Evolutionary conservation across 2,329 filamentous ascomycete species (phyloP), one percentile per base, ranked within the genome.

Genomic region (Claviceps maximensis): DNA sequence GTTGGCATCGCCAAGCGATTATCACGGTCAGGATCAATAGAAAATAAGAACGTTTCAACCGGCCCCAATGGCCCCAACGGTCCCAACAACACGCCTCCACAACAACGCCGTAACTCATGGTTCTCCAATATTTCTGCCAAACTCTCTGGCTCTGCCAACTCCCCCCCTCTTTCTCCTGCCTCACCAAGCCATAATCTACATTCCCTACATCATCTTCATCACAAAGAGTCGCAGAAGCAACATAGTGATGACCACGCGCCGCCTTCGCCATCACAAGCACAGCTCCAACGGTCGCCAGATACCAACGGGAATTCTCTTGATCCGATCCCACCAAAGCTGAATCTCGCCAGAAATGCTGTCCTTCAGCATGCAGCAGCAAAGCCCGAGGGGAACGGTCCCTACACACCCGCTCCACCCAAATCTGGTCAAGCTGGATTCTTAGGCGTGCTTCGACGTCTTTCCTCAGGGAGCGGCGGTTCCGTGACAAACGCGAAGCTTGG

Each of bases 81-180:
- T 21, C 33, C 15, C 15, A 38, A 38, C 15, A 60, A 64, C 53
- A 63, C 69, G 40, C 68, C 72, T 2, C 67, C 71, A 8, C 71
- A 73, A 47, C 74, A 74, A 47, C 75, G 80, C 51, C 79, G 89
- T 58, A 84, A 83, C 57, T 95, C 90, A 15, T 98, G 93, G 93
- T 90, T 97, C 63, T 88, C 87, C 53, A 95, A 83, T 63, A 82
- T 97, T 59, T 94, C 89, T 58, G 91, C 88, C 59, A 96, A 95
- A 66, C 95, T 97, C 71, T 89, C 87, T 2, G 82, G 81, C 29
- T 72, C 73, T 19, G 67, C 76, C 57, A 65, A 57, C 57, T 65
- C 61, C n/a, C 58, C 63, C 27, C 56, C 46, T 48, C 21, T 19
- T 38, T 25, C 63, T 59, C 51, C 66, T 31, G 68, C 67, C 31